Evolutionary conservation across 768 basidiomycete species (phyloP), one percentile per base, ranked within the genome.

Genomic region (Tephrocybe sp.): DNA sequence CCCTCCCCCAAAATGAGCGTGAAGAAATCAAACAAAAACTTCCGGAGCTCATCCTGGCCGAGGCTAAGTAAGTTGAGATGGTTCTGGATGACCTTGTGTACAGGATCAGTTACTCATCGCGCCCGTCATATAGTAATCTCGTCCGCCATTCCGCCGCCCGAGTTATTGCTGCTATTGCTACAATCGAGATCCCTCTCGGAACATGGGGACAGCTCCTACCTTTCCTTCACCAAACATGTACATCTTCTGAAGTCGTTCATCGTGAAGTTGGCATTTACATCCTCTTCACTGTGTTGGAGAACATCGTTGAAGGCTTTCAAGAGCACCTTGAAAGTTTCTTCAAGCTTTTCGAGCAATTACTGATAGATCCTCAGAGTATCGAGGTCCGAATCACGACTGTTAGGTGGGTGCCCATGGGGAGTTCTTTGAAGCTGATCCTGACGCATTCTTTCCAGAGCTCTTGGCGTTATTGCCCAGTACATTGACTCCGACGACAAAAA

Each of bases 211-310:
- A 85, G 50, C 88, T 99, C 40, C 79, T 98, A 24, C 90, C 92
- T 3, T 94, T 90, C 77, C 80, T 99, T 30, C 80, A 89, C 61
- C 77, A 85, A 57, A 85, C 90, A 8, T 88, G 90, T 55, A 76
- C 76, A 34, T 88, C 93, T 7, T 59, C 79, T 2, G 68, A 80
- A 49, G 84, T 83, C 23, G 68, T 80, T 0, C 90, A 96, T 57
- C 90, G 97, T 53, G 97, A 98, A 82, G 87, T 93, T 55, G 93
- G 91, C 53, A 79, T 88, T 53, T 98, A 83, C 68, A 91, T 97
- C 55, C 78, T 95, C 34, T 94, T 81, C 74, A 90, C 93, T 39
- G 86, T 98, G 21, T 80, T 98, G 49, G 97, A 98, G 68, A 90
- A 83, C 51, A 86, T 97, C 62, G 86, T 92, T 53, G 92, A 93